Conservation (phyloP, 257 asterid species). For the Thymus quinquecostatus region DNA sequence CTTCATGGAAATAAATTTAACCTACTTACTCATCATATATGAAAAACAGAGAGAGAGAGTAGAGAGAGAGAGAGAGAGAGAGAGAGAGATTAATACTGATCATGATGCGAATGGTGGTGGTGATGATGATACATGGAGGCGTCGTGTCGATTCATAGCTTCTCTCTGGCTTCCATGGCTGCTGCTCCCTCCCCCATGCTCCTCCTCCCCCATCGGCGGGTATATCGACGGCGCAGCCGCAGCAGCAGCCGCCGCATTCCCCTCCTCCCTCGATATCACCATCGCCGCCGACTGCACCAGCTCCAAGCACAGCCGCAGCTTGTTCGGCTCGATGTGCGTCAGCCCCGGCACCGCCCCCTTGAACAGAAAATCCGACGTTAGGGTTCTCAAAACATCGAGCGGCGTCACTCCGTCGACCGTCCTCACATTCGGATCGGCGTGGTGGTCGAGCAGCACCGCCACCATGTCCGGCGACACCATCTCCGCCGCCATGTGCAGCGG, state of each 20-base stretch:
- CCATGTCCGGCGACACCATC: conserved; percentile 99
- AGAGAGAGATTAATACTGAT: conserved; percentile 52
- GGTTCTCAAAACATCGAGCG: conserved; percentile 82
- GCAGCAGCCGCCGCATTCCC: conserved; percentile 50
- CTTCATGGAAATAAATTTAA: conserved; percentile 22
- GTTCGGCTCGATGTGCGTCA: conserved; percentile 79
- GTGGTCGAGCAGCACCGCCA: conserved; percentile 90
- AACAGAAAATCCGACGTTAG: conserved; percentile 90
- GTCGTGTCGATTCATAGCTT: conserved; percentile 51
- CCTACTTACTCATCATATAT: not conserved
- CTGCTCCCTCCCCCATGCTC: conserved; percentile 60
- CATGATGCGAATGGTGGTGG: conserved; percentile 46
- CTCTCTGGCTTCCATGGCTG: conserved; percentile 55
- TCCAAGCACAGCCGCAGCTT: conserved; percentile 85
- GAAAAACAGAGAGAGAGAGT: not conserved
- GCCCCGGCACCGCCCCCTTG: conserved; percentile 90
- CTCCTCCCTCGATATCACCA: conserved; percentile 91
- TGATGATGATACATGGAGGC: conserved; percentile 70
- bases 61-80: conserved; percentile 24
- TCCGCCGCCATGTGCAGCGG: conserved; percentile 91
- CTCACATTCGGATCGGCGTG: conserved; percentile 93
- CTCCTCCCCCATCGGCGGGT: conserved; percentile 60
- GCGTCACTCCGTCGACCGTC: conserved; percentile 80
- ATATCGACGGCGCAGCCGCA: conserved; percentile 42
- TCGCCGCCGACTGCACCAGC: conserved; percentile 89